Evolutionary conservation across 441 rosid genomes (phyloP).

Genomic region (Melastoma candidum): DNA sequence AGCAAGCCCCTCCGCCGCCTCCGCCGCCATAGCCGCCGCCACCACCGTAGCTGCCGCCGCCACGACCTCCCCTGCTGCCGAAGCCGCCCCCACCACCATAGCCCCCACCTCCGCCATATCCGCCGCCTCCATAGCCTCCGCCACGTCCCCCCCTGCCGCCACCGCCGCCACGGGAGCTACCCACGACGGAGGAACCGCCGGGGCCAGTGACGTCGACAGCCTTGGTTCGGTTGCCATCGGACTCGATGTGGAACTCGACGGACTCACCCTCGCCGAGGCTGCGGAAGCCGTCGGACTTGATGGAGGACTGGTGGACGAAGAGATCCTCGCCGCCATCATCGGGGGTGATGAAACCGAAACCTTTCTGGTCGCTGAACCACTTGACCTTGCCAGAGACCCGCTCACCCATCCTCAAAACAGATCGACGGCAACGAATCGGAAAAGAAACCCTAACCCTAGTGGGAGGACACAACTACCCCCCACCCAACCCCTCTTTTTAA

Average conservation of each 20-base stretch:
- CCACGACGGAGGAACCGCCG: slow-evolving; percentile 34
- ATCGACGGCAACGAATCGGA: slow-evolving; percentile 4
- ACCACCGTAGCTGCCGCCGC: slow-evolving; percentile 12
- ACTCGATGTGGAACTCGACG: slow-evolving; percentile 49
- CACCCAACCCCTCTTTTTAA: slow-evolving; percentile 2
- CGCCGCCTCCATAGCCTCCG: slow-evolving; percentile 20
- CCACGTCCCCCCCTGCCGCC: slow-evolving; percentile 25
- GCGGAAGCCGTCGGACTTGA: slow-evolving; percentile 53
- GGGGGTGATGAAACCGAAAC: slow-evolving; percentile 61
- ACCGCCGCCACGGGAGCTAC: slow-evolving; percentile 21
- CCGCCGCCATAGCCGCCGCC: background rate
- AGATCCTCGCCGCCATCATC: slow-evolving; percentile 61
- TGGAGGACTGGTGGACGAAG: slow-evolving; percentile 65
- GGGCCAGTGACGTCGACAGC: slow-evolving; percentile 56
- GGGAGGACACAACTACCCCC: background rate
- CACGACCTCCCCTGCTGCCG: slow-evolving; percentile 8
- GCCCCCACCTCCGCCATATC: slow-evolving; percentile 20
- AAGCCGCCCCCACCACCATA: slow-evolving; percentile 14
- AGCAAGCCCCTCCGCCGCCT: slow-evolving; percentile 15
- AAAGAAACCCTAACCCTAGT: slow-evolving; percentile 15
- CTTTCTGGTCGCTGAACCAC: slow-evolving; percentile 65
- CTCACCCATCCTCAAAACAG: slow-evolving; percentile 25
- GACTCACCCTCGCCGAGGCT: slow-evolving; percentile 52
- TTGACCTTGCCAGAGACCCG: slow-evolving; percentile 49
- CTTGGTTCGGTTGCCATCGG: slow-evolving; percentile 40